A percentile compares a stretch with the other conserved stretches of the same genome.
These are phyloP conservation scores for Cyclotella kingstonii DNA, from an alignment of 108 stramenopile species.

Conservation along the genomic window DNA sequence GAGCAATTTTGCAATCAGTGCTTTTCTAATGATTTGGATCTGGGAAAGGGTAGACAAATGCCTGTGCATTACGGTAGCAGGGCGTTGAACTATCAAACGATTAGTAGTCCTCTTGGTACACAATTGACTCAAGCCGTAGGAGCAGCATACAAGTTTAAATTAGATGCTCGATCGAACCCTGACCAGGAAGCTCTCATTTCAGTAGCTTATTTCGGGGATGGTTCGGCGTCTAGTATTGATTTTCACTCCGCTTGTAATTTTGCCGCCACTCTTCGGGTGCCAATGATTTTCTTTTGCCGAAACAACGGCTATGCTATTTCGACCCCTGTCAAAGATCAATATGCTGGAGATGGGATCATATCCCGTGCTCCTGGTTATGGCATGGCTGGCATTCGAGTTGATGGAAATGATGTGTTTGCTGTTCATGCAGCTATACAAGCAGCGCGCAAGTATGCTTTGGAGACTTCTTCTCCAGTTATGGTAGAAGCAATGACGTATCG, in stretches of 20 bases:
- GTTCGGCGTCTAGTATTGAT: slow-evolving; percentile 93
- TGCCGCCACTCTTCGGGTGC: slow-evolving; percentile 87
- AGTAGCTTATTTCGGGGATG: slow-evolving; percentile 96
- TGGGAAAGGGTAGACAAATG: slow-evolving; percentile 97
- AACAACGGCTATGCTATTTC: slow-evolving; percentile 99
- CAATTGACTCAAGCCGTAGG: slow-evolving; percentile 97
- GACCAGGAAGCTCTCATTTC: slow-evolving; percentile 48
- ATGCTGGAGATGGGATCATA: slow-evolving; percentile 95
- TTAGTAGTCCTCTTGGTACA: slow-evolving; percentile 92
- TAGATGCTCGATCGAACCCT: slow-evolving; percentile 51
- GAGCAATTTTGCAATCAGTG: slow-evolving; percentile 97
- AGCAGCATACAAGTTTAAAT: slow-evolving; percentile 87
- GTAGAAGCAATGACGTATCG: slow-evolving; percentile 99
- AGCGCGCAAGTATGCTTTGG: slow-evolving; percentile 74
- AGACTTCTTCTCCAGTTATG: slow-evolving; percentile 80
- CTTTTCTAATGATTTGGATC: slow-evolving; percentile 86
- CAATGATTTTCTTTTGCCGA: slow-evolving; percentile 95
- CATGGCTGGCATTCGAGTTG: slow-evolving; percentile 95
- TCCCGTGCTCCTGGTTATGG: slow-evolving; percentile 92
- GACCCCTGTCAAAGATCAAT: slow-evolving; percentile 93
- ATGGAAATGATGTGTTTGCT: slow-evolving; percentile 97
- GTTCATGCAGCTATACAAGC: slow-evolving; percentile 84
- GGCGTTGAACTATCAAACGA: slow-evolving; percentile 94
- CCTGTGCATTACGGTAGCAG: slow-evolving; percentile 96
- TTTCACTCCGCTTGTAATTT: slow-evolving; percentile 97